Base-by-base conservation (phyloP, 192 early-diverging fungal genomes). In the Borealophlyctis nickersoniae region DNA sequence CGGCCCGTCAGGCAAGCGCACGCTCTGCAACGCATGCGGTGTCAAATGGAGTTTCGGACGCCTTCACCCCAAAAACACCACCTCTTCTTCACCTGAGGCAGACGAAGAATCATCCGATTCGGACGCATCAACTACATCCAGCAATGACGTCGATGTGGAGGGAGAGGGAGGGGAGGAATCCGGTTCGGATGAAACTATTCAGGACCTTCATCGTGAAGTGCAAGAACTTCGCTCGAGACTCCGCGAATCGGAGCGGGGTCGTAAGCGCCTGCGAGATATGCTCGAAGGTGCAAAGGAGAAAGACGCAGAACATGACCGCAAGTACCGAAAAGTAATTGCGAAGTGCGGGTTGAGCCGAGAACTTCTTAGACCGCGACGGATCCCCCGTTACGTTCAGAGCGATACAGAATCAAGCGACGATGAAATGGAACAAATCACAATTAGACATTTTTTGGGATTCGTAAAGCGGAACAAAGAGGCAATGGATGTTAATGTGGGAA, bases 11-110 rank as follows among this genome's bases (percentile, higher is more conserved):
- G 93, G 93, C 26, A 87, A 90, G 3, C 78, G 95, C 31, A 95
- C 93, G 7, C 82, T 97, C 23, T 97, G 95, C 78, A 97, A 97
- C 75, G 95, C 93, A 0, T 94, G 95, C 71, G 94, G 94, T n/a
- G 76, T 81, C 35, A 81, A 81, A 48, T 81, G 75, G 75, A 52
- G 32, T 30, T 71, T 62, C 33, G 73, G 73, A 23, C 67, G 73
- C 28, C 60, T 74, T 4, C 31, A 57, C 39, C 39, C 39, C 39
- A 45, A 45, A 45, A 45, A 19, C 39, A 19, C 9, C 39, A 13
- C 39, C 39, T 45, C 39, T 19, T 45, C 39, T 19, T 19, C n/a
- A n/a, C n/a, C n/a, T n/a, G n/a, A n/a, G n/a, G n/a, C 9, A 7
- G 39, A 45, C 39, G 39, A 19, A 7, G 39, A 45, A 7, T 13